Evolutionary conservation across 345 rosid species (phyloP), one percentile per base, ranked within the genome.

Genomic region (Citrus sp.): DNA sequence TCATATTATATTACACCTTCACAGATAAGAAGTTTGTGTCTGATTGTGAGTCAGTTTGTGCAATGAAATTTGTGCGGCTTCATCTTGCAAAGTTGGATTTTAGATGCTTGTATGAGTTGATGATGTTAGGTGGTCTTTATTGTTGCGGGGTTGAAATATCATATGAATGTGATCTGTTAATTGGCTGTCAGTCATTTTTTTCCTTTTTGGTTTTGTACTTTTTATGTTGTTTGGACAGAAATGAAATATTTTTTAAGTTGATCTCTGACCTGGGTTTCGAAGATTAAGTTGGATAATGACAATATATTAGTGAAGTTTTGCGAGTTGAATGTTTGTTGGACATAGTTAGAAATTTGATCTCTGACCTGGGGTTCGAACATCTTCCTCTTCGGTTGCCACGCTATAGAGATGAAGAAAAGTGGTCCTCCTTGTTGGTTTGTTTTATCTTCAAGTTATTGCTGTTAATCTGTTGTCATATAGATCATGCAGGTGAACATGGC

Each of bases 51-150:
- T 27, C 42, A 38, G 19, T 7, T 21, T 64, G 30, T 13, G 49
- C 10, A 51, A 65, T 34, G 78, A 62, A 75, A 75, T 28, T 54
- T 75, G 32, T 24, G 12, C 6, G 24, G 62, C 5, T 65, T n/a
- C 21, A 35, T 64, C 61, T 22, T 22, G 42, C 25, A 18, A 73
- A 74, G 77, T 8, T 49, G 38, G 77, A 42, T 25, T 62, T 62
- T 40, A 59, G 66, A 67, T 51, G 71, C 49, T 32, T 75, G 49
- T 75, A 12, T 51, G 56, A 27, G 71, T 35, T 51, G 51, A 75
- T 49, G 72, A 65, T 65, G 22, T 51, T 13, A 28, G 34, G 40
- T 51, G 62, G 55, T 22, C 38, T 5, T 21, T 58, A 37, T 58
- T 3, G 7, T 3, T 24, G 3, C 24, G 7, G 13, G 21, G 51